phyloP scores from a whole-genome alignment of 768 basidiomycete genomes.

The Lactarius quietus region DNA sequence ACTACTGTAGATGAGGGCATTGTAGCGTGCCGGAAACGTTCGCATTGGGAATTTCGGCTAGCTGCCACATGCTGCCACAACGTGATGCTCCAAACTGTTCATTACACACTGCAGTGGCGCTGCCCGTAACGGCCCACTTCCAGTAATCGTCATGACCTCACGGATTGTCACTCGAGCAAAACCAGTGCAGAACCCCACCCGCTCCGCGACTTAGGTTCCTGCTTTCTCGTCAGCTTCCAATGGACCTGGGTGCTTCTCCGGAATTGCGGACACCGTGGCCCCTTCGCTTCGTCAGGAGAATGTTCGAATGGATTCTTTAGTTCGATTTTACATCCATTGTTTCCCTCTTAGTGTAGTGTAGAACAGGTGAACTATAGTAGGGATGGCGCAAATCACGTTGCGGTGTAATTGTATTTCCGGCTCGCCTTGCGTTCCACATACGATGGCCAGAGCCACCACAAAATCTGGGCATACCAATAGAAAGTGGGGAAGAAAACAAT shows the following conservation, averaged over 20 bases:
- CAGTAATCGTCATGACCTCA: neutral
- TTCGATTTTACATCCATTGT: neutral
- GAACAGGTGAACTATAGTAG: neutral
- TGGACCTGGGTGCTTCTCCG: neutral
- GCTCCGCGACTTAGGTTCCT: neutral
- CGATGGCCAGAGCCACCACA: conserved; percentile 64
- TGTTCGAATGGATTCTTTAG: neutral
- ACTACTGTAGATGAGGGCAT: neutral
- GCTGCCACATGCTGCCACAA: neutral
- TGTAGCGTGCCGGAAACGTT: neutral
- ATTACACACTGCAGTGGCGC: neutral
- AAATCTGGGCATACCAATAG: conserved; percentile 47
- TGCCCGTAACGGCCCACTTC: neutral
- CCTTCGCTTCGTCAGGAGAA: neutral
- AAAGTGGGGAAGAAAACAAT: conserved; percentile 53
- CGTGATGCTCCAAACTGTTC: neutral
- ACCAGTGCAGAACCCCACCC: too few species aligned
- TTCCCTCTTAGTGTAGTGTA: neutral
- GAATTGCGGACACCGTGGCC: neutral
- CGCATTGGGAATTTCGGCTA: neutral
- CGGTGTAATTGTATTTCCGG: conserved; percentile 58
- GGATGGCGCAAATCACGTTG: neutral
- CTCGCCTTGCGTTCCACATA: conserved; percentile 56
- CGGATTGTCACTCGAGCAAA: neutral
- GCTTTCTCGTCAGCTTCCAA: neutral